phyloP scores from a whole-genome alignment of 1,284 basidiomycete genomes.

The Papiliotrema terrestris region DNA sequence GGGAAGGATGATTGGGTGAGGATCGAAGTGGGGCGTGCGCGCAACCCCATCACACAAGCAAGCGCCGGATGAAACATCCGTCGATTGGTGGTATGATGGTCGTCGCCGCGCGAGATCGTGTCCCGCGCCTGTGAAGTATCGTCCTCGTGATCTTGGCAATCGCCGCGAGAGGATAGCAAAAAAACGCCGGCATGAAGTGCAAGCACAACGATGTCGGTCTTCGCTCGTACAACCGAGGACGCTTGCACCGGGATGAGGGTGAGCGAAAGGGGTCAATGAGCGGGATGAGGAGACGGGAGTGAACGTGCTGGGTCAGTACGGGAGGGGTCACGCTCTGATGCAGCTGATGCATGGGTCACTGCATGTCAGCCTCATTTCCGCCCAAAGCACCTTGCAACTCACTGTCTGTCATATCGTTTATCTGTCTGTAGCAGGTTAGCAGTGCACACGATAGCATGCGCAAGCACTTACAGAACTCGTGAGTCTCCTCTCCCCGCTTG shows the following conservation, averaged over 20 bases:
- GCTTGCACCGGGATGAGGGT: conserved; percentile 28
- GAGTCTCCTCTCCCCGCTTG: conserved; percentile 88
- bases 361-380: neutral
- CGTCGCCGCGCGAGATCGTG: conserved; percentile 10
- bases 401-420: conserved; percentile 11
- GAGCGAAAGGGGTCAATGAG: conserved; percentile 20
- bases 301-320: neutral
- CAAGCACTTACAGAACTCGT: conserved; percentile 79
- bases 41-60: too few relatives aligned
- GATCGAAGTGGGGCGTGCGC: neutral
- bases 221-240: conserved; percentile 18
- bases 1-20: neutral
- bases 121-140: conserved; percentile 48
- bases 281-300: conserved; percentile 9
- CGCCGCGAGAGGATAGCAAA: conserved; percentile 36
- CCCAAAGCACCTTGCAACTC: conserved; percentile 1
- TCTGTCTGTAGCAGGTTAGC: conserved; percentile 26
- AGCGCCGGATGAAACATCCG: too few relatives aligned
- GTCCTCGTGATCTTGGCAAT: conserved; percentile 17
- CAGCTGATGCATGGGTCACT: conserved; percentile 4
- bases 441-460: neutral
- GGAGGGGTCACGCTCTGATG: neutral
- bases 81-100: neutral
- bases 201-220: conserved; percentile 16
- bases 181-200: conserved; percentile 19